Percentiles rank a stretch among this genome's conserved stretches.
These are phyloP conservation scores for Mycogone perniciosa DNA, from an alignment of 2,329 filamentous ascomycete species.

Conservation along the genomic window DNA sequence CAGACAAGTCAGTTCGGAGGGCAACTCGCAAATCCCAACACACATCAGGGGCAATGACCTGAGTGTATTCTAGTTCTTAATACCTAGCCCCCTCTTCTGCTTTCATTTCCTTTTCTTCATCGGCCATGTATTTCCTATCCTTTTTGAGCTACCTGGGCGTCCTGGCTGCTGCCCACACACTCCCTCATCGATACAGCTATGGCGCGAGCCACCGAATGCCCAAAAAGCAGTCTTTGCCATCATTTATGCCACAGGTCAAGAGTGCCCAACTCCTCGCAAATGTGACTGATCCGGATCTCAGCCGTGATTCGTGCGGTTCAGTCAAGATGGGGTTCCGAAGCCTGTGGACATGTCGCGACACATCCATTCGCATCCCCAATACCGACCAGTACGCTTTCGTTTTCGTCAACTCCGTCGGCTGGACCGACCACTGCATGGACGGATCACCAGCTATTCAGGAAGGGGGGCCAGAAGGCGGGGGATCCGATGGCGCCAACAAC, in stretches of 20 bases:
- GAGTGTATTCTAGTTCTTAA: too few species aligned
- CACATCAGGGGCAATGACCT: too few species aligned
- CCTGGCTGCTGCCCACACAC: background rate
- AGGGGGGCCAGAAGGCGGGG: constrained; percentile 8
- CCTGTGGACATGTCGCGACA: constrained; percentile 18
- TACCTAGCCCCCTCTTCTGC: background rate
- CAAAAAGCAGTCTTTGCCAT: background rate
- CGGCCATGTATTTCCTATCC: background rate
- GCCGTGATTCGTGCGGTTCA: constrained; percentile 16
- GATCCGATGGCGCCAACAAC: constrained; percentile 10
- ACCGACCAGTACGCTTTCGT: constrained; percentile 6
- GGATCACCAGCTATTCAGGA: constrained; percentile 12
- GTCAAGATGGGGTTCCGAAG: constrained; percentile 13
- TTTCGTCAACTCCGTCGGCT: constrained; percentile 14
- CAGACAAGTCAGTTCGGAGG: too few species aligned
- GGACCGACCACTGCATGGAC: constrained; percentile 12
- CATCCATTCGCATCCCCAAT: constrained; percentile 4
- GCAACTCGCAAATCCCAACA: too few species aligned
- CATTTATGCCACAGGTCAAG: constrained; percentile 9
- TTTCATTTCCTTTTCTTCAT: background rate
- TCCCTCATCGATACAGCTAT: background rate
- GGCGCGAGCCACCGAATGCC: background rate
- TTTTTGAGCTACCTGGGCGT: background rate
- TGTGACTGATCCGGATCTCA: constrained; percentile 13
- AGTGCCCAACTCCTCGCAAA: constrained; percentile 10